A percentile compares a stretch with the other conserved stretches of the same genome.
Evolutionary conservation across 441 rosid species (phyloP).

Genomic region (Breynia disticha): DNA sequence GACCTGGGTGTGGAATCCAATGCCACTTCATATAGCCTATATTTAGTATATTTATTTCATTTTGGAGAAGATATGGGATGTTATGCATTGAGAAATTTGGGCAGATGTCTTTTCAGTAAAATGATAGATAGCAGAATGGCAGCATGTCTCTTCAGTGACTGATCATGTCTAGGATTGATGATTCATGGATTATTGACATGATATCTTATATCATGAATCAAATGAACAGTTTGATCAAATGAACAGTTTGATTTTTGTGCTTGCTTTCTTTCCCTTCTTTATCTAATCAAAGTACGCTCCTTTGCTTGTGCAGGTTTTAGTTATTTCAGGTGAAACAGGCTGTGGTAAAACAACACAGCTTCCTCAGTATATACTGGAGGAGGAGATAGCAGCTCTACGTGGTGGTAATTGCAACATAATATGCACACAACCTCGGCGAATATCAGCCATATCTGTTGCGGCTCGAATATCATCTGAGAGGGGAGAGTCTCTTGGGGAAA

Average conservation of each 20-base stretch:
- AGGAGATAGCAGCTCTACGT: conserved; percentile 59
- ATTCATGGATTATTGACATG: too few species aligned
- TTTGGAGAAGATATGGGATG: background rate
- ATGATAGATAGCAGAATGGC: too few species aligned
- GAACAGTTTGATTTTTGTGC: too few species aligned
- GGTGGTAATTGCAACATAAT: conserved; percentile 84
- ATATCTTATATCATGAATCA: too few species aligned
- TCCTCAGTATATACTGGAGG: conserved; percentile 85
- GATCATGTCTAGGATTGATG: too few species aligned
- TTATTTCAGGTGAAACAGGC: conserved; percentile 93
- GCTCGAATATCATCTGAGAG: conserved; percentile 87
- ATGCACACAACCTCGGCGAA: conserved; percentile 94
- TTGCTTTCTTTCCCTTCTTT: background rate
- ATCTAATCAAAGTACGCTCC: conserved; percentile 9
- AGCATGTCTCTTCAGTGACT: too few species aligned
- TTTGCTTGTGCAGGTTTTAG: conserved; percentile 50
- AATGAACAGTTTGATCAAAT: too few species aligned
- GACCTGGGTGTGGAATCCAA: conserved; percentile 3
- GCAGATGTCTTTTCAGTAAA: background rate
- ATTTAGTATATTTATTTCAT: background rate
- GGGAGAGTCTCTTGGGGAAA: conserved; percentile 79
- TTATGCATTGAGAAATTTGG: background rate
- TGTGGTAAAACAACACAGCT: conserved; percentile 98
- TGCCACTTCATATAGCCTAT: background rate
- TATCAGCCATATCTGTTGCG: conserved; percentile 90